phyloP scores from a whole-genome alignment of 176 grass and related monocot genomes.

The Juncus inflexus region DNA sequence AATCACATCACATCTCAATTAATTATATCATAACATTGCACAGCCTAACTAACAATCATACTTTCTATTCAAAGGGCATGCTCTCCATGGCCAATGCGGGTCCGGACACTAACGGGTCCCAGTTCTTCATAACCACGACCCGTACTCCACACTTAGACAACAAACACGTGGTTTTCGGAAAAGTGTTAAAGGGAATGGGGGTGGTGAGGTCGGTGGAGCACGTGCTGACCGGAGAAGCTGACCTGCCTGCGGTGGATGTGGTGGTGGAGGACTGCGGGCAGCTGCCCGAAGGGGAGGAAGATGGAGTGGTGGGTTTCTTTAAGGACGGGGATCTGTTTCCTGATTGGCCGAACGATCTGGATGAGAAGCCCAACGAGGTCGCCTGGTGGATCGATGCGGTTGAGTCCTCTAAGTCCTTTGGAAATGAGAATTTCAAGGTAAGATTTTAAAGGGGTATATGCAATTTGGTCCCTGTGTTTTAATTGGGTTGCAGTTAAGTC shows the following conservation, averaged over 20 bases:
- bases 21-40: too few species aligned
- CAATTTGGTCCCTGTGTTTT: too few species aligned
- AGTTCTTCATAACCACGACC: conserved; percentile 94
- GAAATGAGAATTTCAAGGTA: conserved; percentile 93
- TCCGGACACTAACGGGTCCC: conserved; percentile 73
- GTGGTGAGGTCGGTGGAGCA: conserved; percentile 76
- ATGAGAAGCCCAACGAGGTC: conserved; percentile 73
- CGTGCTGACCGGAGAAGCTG: conserved; percentile 53
- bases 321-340: conserved; percentile 83
- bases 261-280: conserved; percentile 71
- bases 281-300: conserved; percentile 63
- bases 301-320: conserved; percentile 78
- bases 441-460: too few species aligned
- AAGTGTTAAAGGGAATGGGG: conserved; percentile 83
- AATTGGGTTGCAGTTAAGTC: too few species aligned
- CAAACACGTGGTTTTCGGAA: conserved; percentile 86
- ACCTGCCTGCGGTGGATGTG: conserved; percentile 48
- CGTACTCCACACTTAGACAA: conserved; percentile 80
- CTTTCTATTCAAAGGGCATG: conserved; percentile 51
- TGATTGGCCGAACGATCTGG: conserved; percentile 85
- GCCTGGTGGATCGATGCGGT: conserved; percentile 87
- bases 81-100: conserved; percentile 91
- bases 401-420: conserved; percentile 67
- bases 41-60: too few species aligned
- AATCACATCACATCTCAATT: too few species aligned